phyloP scores from a whole-genome alignment of 2,329 filamentous ascomycete genomes.

The Paradendryphiella salina region DNA sequence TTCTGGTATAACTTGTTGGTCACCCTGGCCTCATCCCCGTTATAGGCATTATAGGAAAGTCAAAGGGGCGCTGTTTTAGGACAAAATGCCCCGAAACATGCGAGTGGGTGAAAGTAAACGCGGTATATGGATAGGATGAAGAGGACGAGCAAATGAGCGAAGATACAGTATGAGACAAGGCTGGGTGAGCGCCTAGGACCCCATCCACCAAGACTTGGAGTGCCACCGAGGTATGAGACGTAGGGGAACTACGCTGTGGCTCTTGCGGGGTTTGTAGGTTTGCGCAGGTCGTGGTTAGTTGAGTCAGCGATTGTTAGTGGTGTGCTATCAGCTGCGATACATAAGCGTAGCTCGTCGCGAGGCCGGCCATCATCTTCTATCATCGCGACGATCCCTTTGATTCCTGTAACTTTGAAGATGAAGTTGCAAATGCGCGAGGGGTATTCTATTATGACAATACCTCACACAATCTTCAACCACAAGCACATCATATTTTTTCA shows the following conservation, averaged over 20 bases:
- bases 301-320: constrained; percentile 16
- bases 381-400: not conserved
- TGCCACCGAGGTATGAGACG: constrained; percentile 8
- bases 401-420: not conserved
- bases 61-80: constrained; percentile 32
- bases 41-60: constrained; percentile 36
- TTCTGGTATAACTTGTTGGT: constrained; percentile 27
- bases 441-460: too few species aligned
- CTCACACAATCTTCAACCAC: too few species aligned
- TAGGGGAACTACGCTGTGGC: not conserved
- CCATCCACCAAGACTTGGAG: constrained; percentile 7
- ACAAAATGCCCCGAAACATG: constrained; percentile 31
- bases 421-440: too few species aligned
- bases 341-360: not conserved
- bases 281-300: constrained; percentile 13
- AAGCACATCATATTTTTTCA: too few species aligned
- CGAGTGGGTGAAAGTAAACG: constrained; percentile 29
- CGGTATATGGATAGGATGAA: constrained; percentile 26
- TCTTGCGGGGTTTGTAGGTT: not conserved
- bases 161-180: not conserved
- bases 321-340: constrained; percentile 12
- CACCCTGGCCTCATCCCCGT: constrained; percentile 31
- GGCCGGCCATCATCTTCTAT: not conserved
- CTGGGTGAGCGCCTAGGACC: constrained; percentile 5
- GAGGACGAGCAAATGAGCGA: constrained; percentile 14